Evolutionary conservation across 2,329 filamentous ascomycete species (phyloP).

Genomic region (Talaromyces rugulosus): DNA sequence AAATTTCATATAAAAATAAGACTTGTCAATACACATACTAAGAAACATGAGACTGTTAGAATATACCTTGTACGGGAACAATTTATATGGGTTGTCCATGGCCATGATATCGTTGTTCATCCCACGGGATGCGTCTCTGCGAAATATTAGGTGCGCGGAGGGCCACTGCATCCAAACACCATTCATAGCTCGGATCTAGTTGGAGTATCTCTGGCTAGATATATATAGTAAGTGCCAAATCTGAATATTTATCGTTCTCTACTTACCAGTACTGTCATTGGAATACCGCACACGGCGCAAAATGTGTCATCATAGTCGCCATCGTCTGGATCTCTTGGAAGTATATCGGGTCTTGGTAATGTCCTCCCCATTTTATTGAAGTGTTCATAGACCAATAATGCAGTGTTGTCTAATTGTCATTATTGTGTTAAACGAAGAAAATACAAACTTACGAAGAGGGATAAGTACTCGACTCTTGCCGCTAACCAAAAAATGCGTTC

Average conservation of each 20-base stretch:
- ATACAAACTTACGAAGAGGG: too few species aligned
- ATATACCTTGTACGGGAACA: background rate
- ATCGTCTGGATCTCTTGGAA: too few species aligned
- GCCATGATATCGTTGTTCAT: background rate
- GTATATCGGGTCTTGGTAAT: too few species aligned
- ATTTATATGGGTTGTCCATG: background rate
- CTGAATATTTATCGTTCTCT: background rate
- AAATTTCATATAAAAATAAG: background rate
- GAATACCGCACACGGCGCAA: background rate
- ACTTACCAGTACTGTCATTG: background rate
- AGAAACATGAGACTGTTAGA: too few species aligned
- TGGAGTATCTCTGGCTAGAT: background rate
- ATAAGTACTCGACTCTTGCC: too few species aligned
- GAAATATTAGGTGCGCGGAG: conserved; percentile 2
- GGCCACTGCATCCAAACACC: background rate
- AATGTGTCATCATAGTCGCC: background rate
- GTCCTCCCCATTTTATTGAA: too few species aligned
- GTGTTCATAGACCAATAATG: too few species aligned
- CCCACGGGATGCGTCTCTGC: conserved; percentile 1
- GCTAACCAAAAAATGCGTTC: too few species aligned
- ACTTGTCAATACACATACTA: background rate
- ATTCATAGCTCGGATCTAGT: background rate
- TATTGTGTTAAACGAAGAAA: too few species aligned
- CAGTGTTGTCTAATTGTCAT: too few species aligned
- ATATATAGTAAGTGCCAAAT: background rate